phyloP scores from a whole-genome alignment of 768 basidiomycete species.

The Exidia glandulosa region DNA sequence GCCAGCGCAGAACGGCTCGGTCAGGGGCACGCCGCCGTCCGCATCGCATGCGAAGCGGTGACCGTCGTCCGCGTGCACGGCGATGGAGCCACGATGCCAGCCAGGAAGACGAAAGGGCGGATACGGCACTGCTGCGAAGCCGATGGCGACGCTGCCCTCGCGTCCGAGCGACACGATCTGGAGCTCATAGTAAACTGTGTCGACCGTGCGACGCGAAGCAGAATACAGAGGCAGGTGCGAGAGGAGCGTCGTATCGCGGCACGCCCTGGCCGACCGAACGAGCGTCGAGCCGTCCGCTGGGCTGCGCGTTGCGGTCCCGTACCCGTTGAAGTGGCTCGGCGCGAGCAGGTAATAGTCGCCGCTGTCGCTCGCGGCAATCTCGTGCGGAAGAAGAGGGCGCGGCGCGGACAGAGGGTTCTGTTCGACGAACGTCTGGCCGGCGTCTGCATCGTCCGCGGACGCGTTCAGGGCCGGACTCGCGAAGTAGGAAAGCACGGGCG shows the following conservation, averaged over 20 bases:
- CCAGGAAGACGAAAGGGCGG: constrained; percentile 91
- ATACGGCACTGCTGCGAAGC: constrained; percentile 42
- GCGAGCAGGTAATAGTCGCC: not conserved
- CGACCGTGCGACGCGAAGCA: not conserved
- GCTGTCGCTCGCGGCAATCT: not conserved
- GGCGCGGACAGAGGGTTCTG: not conserved
- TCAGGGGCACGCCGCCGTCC: constrained; percentile 92
- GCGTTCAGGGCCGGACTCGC: not conserved
- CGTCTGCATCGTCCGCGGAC: not conserved
- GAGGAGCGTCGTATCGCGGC: not conserved
- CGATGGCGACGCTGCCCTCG: not conserved
- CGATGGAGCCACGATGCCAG: constrained; percentile 26
- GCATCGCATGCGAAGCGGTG: constrained; percentile 33
- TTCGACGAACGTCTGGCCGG: not conserved
- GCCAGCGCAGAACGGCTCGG: constrained; percentile 90
- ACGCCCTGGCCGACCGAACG: not conserved
- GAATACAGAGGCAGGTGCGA: not conserved
- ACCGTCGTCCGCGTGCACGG: not conserved
- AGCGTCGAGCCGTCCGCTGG: not conserved
- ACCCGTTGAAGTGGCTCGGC: not conserved
- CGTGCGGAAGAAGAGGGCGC: not conserved
- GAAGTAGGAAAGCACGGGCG: not conserved
- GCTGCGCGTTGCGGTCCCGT: not conserved
- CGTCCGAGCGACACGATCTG: not conserved
- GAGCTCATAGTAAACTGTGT: not conserved